Base-by-base conservation (phyloP, 148 eudicot genomes). In the Hydrangea macrophylla region DNA sequence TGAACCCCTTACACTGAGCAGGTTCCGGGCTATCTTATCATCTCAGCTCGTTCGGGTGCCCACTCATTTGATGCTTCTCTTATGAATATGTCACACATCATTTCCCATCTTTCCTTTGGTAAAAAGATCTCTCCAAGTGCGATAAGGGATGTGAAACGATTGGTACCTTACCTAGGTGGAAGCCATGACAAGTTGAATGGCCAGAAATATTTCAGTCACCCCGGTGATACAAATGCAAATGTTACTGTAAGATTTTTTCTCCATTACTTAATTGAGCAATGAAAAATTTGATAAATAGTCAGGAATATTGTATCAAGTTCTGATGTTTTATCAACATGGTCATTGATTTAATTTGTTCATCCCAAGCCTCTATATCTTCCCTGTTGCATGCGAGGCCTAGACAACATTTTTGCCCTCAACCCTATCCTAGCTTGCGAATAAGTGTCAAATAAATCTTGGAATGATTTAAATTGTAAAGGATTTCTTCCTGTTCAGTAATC, bases 61-160 rank as follows among this genome's bases (percentile, higher is more conserved):
- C 99, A 94, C 81, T 94, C 99, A n/a, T 94, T 94, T 84, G 97
- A 94, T 83, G 89, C 88, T 75, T 83, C 93, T 44, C 79, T 75
- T 84, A 94, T 94, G 93, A 94, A 94, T 79, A 80, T 94, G 89
- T 94, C 97, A 22, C 97, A 90, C 75, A 64, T 79, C 53, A 75
- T 94, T 68, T 72, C 85, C 58, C 88, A 85, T 69, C 80, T 90
- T 61, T 81, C 92, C 54, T 94, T 94, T 73, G 99, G 99, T 32
- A 85, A 81, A 83, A 86, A 51, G 72, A 73, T 94, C 73, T 28
- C 88, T 39, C 77, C 89, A 11, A 69, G 82, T 64, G 76, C 57
- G 67, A 72, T 88, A 88, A 85, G 70, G 73, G 91, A 88, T 73
- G 75, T 90, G 70, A 85, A 86, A 72, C 74, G 83, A 70, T 51